These are phyloP conservation scores for Thielaviopsis musarum DNA, from an alignment of 2,329 filamentous ascomycete species.

Conservation along the genomic window DNA sequence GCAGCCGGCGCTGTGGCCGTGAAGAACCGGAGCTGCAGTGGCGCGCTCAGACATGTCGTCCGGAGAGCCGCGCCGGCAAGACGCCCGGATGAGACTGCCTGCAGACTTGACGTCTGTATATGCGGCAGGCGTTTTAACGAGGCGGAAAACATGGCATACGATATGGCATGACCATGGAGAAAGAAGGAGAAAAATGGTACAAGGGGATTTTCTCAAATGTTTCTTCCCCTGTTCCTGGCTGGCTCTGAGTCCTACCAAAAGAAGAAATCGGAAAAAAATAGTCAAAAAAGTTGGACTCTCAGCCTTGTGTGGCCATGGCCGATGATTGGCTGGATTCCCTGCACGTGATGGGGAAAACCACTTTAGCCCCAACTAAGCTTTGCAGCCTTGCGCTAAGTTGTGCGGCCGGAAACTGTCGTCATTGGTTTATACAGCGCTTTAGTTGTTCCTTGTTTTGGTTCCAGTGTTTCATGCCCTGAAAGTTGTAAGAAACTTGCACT, in stretches of 20 bases:
- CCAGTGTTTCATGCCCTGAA: neutral
- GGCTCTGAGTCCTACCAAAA: neutral
- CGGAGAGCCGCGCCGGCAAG: neutral
- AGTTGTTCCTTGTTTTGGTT: neutral
- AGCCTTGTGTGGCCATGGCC: constrained; percentile 4
- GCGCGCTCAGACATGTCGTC: neutral
- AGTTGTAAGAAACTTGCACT: no score
- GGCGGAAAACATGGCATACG: constrained; percentile 2
- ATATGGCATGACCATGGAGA: neutral
- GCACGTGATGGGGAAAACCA: neutral
- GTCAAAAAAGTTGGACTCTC: neutral
- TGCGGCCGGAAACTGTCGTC: neutral
- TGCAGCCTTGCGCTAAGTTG: neutral
- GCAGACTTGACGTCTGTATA: neutral
- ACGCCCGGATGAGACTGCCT: neutral
- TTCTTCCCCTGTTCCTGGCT: neutral
- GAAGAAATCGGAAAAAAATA: neutral
- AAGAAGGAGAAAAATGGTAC: neutral
- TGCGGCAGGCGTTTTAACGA: constrained; percentile 1
- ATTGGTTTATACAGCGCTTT: neutral
- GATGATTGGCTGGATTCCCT: constrained; percentile 26
- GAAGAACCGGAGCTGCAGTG: neutral
- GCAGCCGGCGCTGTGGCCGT: neutral
- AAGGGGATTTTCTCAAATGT: neutral
- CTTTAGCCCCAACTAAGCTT: neutral